phyloP scores from a whole-genome alignment of 2,329 filamentous ascomycete species.

The Fusarium sp. region DNA sequence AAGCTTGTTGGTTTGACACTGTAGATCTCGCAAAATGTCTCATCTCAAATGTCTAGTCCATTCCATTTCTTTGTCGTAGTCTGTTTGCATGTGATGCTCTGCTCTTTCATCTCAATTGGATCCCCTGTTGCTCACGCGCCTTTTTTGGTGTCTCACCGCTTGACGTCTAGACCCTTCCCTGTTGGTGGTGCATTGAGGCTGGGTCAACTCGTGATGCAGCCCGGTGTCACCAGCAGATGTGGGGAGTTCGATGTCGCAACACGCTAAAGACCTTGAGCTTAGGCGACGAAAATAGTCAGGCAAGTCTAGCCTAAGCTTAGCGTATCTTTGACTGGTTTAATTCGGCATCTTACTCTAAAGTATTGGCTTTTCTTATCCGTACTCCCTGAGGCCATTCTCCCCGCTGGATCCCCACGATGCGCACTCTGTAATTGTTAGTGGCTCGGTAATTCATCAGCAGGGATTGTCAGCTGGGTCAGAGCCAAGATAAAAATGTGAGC shows the following conservation, averaged over 20 bases:
- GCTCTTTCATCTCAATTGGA: not conserved
- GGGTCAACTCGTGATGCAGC: slow-evolving; percentile 1
- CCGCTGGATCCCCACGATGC: not conserved
- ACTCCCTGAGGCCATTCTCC: not conserved
- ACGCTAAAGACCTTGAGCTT: not conserved
- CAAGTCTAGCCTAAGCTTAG: too few species aligned
- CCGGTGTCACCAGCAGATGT: not conserved
- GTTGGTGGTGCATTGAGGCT: slow-evolving; percentile 7
- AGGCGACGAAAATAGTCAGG: too few species aligned
- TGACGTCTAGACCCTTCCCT: not conserved
- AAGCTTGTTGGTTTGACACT: not conserved
- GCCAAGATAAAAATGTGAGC: not conserved
- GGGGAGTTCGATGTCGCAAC: not conserved
- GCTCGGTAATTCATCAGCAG: slow-evolving; percentile 15
- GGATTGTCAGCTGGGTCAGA: slow-evolving; percentile 9
- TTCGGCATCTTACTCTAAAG: too few species aligned
- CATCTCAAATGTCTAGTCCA: not conserved
- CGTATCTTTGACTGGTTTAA: too few species aligned
- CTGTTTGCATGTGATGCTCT: not conserved
- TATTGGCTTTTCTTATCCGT: too few species aligned
- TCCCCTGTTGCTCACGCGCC: slow-evolving; percentile 20
- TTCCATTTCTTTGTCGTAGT: not conserved
- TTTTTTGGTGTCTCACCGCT: slow-evolving; percentile 27
- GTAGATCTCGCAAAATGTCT: not conserved
- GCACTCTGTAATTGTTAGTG: not conserved